A percentile compares a stretch with the other conserved stretches of the same genome.
Evolutionary conservation across 257 asterid species (phyloP).

Genomic region (Leonotis leonurus): DNA sequence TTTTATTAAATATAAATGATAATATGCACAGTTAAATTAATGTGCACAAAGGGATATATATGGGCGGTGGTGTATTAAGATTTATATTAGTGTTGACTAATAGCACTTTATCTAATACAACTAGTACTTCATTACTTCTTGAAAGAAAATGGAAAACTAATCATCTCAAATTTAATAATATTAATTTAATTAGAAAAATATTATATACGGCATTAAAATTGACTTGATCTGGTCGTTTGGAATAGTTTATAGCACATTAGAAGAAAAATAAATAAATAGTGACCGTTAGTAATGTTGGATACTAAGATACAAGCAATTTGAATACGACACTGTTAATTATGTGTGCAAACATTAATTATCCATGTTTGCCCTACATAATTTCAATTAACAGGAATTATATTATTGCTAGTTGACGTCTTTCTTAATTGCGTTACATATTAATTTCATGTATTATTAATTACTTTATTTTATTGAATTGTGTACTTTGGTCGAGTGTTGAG

Average conservation of each 20-base stretch:
- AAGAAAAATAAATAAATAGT: not conserved
- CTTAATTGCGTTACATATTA: too few species aligned
- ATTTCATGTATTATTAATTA: too few species aligned
- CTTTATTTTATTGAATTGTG: too few species aligned
- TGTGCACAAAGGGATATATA: too few species aligned
- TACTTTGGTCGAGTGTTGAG: too few species aligned
- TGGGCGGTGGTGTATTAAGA: too few species aligned
- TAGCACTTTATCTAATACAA: not conserved
- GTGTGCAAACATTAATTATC: not conserved
- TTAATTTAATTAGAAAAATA: too few species aligned
- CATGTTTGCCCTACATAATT: too few species aligned
- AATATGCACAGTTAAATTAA: not conserved
- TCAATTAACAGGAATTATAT: not conserved
- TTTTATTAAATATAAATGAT: not conserved
- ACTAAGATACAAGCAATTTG: not conserved
- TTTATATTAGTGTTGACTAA: constrained; percentile 2
- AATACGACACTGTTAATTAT: not conserved
- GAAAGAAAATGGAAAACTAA: too few species aligned
- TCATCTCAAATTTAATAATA: not conserved
- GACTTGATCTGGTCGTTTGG: too few species aligned
- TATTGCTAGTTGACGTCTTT: not conserved
- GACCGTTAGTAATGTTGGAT: not conserved
- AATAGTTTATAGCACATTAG: not conserved
- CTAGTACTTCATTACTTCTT: not conserved
- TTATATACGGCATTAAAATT: too few species aligned